Percentiles rank a stretch among this genome's conserved stretches.
Evolutionary conservation across 352 stramenopile genomes (phyloP).

Genomic region (Hyaloperonospora brassicae): DNA sequence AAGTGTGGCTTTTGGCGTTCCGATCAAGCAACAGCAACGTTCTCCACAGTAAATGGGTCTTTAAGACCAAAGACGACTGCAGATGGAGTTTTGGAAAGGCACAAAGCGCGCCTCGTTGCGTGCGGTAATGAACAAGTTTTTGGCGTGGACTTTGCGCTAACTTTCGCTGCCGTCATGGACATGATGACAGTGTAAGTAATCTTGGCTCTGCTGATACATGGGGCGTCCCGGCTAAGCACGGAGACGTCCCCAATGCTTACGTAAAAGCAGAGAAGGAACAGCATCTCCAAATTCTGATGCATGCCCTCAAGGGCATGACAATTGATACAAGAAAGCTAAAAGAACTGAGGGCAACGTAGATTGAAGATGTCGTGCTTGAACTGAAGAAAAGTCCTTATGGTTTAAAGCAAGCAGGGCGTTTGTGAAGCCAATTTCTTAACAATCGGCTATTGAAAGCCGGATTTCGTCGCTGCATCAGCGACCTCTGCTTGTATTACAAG

Average conservation of each 20-base stretch:
- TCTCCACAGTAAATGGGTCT: constrained; percentile 18
- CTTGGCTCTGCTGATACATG: constrained; percentile 1
- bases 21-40: not conserved
- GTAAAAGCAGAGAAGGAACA: not conserved
- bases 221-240: not conserved
- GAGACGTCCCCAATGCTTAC: not conserved
- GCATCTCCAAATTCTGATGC: constrained; percentile 6
- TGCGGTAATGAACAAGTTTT: constrained; percentile 16
- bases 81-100: constrained; percentile 12
- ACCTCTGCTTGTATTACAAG: constrained; percentile 6
- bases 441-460: constrained; percentile 10
- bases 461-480: constrained; percentile 5
- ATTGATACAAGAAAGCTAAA: not conserved
- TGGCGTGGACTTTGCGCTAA: constrained; percentile 10
- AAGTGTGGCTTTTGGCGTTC: not conserved
- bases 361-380: constrained; percentile 7
- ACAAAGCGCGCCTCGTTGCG: constrained; percentile 9
- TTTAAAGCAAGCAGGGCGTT: constrained; percentile 19
- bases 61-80: constrained; percentile 8
- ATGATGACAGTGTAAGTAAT: constrained; percentile 9
- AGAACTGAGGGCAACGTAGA: constrained; percentile 3
- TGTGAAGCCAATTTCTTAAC: constrained; percentile 25
- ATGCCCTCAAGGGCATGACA: constrained; percentile 16
- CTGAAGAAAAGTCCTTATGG: constrained; percentile 30
- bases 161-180: constrained; percentile 2